phyloP scores from a whole-genome alignment of 1,284 basidiomycete genomes.

The Neolentinus lepideus region DNA sequence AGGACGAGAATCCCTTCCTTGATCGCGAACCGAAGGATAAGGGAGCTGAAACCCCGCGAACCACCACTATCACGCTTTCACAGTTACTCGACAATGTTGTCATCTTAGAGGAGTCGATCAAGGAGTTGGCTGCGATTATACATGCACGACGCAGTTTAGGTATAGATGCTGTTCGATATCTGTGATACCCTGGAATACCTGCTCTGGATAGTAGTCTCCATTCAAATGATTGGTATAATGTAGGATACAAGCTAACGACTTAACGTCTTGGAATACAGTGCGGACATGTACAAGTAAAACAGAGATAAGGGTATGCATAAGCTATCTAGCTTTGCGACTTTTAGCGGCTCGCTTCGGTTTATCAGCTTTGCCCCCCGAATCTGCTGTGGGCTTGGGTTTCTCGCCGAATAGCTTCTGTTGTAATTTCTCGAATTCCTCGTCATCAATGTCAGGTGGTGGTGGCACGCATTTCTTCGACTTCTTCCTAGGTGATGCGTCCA shows the following conservation, averaged over 20 bases:
- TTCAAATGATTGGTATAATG: no score
- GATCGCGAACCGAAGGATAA: slow-evolving; percentile 13
- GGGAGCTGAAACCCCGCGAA: slow-evolving; percentile 13
- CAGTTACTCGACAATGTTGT: slow-evolving; percentile 92
- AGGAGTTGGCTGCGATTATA: slow-evolving; percentile 87
- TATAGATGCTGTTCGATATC: slow-evolving; percentile 75
- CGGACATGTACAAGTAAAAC: neutral
- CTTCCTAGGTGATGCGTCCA: slow-evolving; percentile 42
- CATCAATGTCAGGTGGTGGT: slow-evolving; percentile 52
- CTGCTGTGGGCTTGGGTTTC: slow-evolving; percentile 23
- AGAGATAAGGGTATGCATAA: neutral
- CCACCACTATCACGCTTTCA: slow-evolving; percentile 63
- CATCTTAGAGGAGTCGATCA: slow-evolving; percentile 91
- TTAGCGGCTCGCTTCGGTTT: neutral
- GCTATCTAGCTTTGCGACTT: neutral
- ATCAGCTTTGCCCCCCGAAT: slow-evolving; percentile 25
- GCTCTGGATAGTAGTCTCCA: neutral
- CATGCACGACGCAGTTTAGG: slow-evolving; percentile 82
- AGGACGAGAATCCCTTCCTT: slow-evolving; percentile 17
- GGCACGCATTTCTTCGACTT: slow-evolving; percentile 32
- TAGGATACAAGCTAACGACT: neutral
- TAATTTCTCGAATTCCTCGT: slow-evolving; percentile 59
- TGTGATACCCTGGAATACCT: slow-evolving; percentile 27
- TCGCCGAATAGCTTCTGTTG: slow-evolving; percentile 53
- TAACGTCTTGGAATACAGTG: neutral